Base-by-base conservation (phyloP, 106 monocot genomes). In the Apostasia shenzhenica region DNA sequence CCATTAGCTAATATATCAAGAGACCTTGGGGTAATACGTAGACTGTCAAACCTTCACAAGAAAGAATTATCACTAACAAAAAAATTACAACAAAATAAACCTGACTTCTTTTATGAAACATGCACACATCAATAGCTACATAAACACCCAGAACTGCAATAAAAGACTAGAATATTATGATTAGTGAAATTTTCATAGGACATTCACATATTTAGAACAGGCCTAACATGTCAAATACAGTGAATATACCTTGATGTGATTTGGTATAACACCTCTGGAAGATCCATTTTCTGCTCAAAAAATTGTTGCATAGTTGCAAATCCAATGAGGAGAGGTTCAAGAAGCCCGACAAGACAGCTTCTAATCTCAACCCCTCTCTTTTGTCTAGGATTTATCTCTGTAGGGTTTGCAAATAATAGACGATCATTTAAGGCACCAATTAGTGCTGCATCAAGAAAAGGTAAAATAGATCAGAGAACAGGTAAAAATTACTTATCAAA, bases 321-420 rank as follows among this genome's bases (percentile, higher is more conserved):
- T 67, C 97, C 97, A 87, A 99, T 90, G 9, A 99, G 89, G 71
- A 93, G 85, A 70, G 97, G 97, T 68, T 99, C 97, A 73, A 99
- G 87, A 69, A 99, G 82, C 57, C 97, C 97, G 51, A 90, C 89
- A 73, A 92, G 92, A 77, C 92, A 99, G 67, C 90, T 99, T 67
- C 83, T 79, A 64, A 99, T 77, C 77, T 99, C 97, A 79, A 90
- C 80, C 37, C 90, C 89, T 67, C 90, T 93, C 83, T 99, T 99
- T 67, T 90, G 89, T 79, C 85, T 86, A 60, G 87, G 92, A 80
- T 93, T 99, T 83, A 92, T 83, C 37, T 99, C 97, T 14, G 87
- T 83, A 54, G 97, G 87, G 72, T 83, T 90, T 50, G 66, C 90
- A 67, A 99, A 73, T 71, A 99, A 71, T 67, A 99, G 71, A 12